A percentile compares a stretch with the other conserved stretches of the same genome.
phyloP scores from a whole-genome alignment of 306 rosid genomes.

The Crataegus laevigata region DNA sequence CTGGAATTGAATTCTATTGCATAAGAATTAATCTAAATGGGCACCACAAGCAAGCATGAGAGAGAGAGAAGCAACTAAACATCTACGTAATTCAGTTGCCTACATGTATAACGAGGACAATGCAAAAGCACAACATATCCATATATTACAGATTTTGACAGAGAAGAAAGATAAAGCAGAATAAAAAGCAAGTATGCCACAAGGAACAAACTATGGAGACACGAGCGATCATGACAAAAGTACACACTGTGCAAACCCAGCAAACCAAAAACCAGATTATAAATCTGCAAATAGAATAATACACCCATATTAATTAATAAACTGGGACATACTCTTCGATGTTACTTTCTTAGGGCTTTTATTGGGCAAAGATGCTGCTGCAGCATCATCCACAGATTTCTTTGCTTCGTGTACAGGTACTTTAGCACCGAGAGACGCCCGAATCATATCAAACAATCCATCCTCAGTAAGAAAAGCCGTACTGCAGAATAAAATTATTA shows the following conservation, averaged over 20 bases:
- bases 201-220: not conserved
- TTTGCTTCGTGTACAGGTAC: constrained; percentile 36
- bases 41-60: not conserved
- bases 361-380: constrained; percentile 34
- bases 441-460: constrained; percentile 76
- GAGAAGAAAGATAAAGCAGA: not conserved
- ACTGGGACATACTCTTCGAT: constrained; percentile 50
- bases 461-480: constrained; percentile 85
- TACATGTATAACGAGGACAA: not conserved
- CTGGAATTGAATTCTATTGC: not conserved
- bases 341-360: constrained; percentile 44
- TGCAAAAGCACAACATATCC: not conserved
- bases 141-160: not conserved
- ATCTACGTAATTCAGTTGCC: not conserved
- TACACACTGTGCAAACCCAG: not conserved
- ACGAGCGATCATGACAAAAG: not conserved
- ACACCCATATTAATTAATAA: not conserved
- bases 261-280: not conserved
- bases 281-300: not conserved
- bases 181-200: not conserved
- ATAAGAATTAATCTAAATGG: not conserved
- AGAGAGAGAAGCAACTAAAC: not conserved
- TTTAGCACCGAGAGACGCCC: constrained; percentile 50
- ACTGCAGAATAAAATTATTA: constrained; percentile 21
- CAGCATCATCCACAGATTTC: constrained; percentile 33